Evolutionary conservation across 2,329 filamentous ascomycete species (phyloP).

Genomic region (Sclerotinia subarctica): DNA sequence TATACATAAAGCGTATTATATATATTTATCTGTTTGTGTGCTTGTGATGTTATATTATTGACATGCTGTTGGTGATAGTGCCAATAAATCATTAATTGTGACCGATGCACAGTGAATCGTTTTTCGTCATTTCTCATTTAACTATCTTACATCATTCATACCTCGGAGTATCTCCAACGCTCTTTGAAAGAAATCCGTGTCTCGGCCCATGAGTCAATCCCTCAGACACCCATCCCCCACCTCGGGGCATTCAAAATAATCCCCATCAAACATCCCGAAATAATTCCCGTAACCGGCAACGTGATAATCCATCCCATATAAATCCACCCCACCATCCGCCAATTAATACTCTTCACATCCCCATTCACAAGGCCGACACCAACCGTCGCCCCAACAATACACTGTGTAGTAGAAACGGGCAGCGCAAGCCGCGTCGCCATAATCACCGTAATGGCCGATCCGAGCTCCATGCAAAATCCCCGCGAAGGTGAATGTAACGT

Average conservation of each 20-base stretch:
- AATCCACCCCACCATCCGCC: constrained; percentile 64
- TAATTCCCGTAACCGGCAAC: constrained; percentile 20
- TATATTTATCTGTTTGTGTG: background rate
- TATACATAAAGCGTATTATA: background rate
- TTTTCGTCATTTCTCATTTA: no score
- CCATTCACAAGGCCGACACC: constrained; percentile 76
- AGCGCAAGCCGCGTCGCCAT: constrained; percentile 69
- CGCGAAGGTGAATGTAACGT: constrained; percentile 45
- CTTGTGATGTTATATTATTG: background rate
- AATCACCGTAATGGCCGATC: constrained; percentile 70
- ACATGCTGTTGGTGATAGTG: no score
- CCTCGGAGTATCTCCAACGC: background rate
- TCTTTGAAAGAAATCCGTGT: no score
- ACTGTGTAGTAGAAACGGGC: constrained; percentile 75
- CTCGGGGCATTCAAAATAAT: constrained; percentile 18
- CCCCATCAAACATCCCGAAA: constrained; percentile 20
- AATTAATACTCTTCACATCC: constrained; percentile 68
- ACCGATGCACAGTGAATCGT: no score
- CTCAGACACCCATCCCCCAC: constrained; percentile 2
- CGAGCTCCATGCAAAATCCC: constrained; percentile 72
- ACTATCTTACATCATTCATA: background rate
- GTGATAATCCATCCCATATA: constrained; percentile 59
- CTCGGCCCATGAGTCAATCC: no score
- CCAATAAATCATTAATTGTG: no score
- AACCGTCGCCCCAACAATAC: constrained; percentile 74